A percentile compares a stretch with the other conserved stretches of the same genome.
These are phyloP conservation scores for Arthrinium phaeospermum DNA, from an alignment of 2,329 filamentous ascomycete genomes.

Conservation along the genomic window DNA sequence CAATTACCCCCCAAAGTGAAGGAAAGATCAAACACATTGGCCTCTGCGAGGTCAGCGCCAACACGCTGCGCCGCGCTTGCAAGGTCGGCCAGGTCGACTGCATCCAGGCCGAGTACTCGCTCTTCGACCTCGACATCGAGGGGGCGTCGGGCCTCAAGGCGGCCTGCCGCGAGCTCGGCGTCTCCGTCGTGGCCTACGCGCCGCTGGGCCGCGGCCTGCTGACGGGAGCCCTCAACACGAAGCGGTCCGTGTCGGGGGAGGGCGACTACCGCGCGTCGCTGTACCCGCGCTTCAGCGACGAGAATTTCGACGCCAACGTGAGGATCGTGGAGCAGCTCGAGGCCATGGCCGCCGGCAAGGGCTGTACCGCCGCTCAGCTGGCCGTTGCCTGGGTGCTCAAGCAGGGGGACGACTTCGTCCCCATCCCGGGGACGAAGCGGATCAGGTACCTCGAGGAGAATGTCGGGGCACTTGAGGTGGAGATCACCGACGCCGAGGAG, in stretches of 20 bases:
- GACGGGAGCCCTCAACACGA: constrained; percentile 44
- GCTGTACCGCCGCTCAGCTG: constrained; percentile 56
- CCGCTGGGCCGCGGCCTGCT: constrained; percentile 66
- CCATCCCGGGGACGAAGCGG: constrained; percentile 42
- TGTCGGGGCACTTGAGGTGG: constrained; percentile 37
- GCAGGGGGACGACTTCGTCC: constrained; percentile 36
- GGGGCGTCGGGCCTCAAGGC: constrained; percentile 51
- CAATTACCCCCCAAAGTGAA: constrained; percentile 35
- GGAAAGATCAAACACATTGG: constrained; percentile 65
- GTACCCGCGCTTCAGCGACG: constrained; percentile 48
- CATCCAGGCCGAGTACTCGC: constrained; percentile 61
- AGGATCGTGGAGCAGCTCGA: constrained; percentile 35
- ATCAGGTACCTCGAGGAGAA: constrained; percentile 41
- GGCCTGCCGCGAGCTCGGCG: constrained; percentile 62
- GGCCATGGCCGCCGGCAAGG: constrained; percentile 37
- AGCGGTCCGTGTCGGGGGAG: background rate
- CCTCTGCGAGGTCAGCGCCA: constrained; percentile 54
- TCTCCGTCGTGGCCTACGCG: constrained; percentile 62
- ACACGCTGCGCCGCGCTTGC: constrained; percentile 52
- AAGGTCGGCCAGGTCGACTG: constrained; percentile 54
- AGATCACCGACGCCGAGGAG: constrained; percentile 43
- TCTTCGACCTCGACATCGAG: constrained; percentile 65
- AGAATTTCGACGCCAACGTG: constrained; percentile 57
- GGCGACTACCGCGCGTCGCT: constrained; percentile 38
- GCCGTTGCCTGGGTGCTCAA: constrained; percentile 58